Base-by-base conservation (phyloP, 768 basidiomycete genomes). In the Boletus sp. region DNA sequence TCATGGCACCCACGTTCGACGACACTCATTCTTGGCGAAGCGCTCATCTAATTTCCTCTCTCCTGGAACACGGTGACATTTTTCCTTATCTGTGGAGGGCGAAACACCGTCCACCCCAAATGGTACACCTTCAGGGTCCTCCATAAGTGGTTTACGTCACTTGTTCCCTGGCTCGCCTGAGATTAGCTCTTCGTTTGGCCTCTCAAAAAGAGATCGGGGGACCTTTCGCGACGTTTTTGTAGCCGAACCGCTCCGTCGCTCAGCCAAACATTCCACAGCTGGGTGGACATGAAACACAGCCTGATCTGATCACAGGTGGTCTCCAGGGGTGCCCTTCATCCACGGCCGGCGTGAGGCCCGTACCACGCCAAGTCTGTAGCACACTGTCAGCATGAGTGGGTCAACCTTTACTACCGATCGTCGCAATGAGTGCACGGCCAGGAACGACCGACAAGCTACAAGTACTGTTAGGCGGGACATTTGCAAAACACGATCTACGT, bases 141-240 rank as follows among this genome's bases (percentile, higher is more conserved):
- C 42, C 30, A n/a, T 44, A 50, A 27, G 23, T 4, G 15, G 7
- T 37, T 50, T 25, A 62, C 50, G 60, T 60, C 50, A 62, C 42
- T 0, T 0, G 4, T 25, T 61, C 59, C 59, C 58, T 50, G 58
- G 19, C 29, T 46, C 17, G 52, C 52, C 48, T 19, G 19, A 60
- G 59, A 60, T n/a, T n/a, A n/a, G n/a, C n/a, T n/a, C n/a, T n/a
- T n/a, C n/a, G n/a, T n/a, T n/a, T n/a, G n/a, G n/a, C n/a, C n/a
- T n/a, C n/a, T n/a, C n/a, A n/a, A n/a, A n/a, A n/a, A 7, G 3
- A 35, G 58, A 59, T 59, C 57, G 40, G 51, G 38, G 53, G 39
- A 29, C 32, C 25, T 10, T 19, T 13, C 33, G 8, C 17, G 30
- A 51, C 25, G 7, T 8, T 52, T 52, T 51, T 27, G 14, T 19